phyloP scores from a whole-genome alignment of 164 flowering plant species.

The Litsea cubeba region DNA sequence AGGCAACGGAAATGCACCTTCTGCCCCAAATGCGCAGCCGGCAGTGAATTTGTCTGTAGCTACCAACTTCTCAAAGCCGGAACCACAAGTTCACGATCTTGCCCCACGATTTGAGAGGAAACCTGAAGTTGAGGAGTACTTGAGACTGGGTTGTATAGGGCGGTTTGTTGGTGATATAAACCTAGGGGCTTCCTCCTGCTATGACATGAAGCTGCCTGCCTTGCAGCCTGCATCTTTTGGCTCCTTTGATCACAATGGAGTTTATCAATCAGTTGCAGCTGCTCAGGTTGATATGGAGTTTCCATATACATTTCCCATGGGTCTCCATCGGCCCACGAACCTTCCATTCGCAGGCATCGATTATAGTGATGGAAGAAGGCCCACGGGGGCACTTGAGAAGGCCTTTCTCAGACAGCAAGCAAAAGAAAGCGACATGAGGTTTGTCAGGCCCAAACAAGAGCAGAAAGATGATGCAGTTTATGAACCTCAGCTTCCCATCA shows the following conservation, averaged over 20 bases:
- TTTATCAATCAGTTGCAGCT: slow-evolving; percentile 20
- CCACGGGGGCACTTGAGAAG: slow-evolving; percentile 18
- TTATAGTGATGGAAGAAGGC: slow-evolving; percentile 25
- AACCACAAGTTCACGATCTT: slow-evolving; percentile 40
- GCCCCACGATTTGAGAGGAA: slow-evolving; percentile 42
- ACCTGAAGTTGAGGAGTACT: slow-evolving; percentile 31
- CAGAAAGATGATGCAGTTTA: slow-evolving; percentile 42
- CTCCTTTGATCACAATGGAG: slow-evolving; percentile 29
- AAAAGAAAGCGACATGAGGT: slow-evolving; percentile 33
- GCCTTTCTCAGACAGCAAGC: slow-evolving; percentile 35
- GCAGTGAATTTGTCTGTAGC: slow-evolving; percentile 28
- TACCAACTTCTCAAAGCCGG: slow-evolving; percentile 38
- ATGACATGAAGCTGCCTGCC: slow-evolving; percentile 50
- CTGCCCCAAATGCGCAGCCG: slow-evolving; percentile 23
- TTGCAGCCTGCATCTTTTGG: slow-evolving; percentile 36
- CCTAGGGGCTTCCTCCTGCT: slow-evolving; percentile 37
- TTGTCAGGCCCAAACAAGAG: slow-evolving; percentile 60
- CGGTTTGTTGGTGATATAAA: slow-evolving; percentile 37
- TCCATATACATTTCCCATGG: slow-evolving; percentile 35
- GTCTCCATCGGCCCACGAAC: slow-evolving; percentile 28
- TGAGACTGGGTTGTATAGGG: slow-evolving; percentile 33
- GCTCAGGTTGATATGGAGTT: slow-evolving; percentile 32
- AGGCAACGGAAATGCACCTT: slow-evolving; percentile 18
- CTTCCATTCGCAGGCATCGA: slow-evolving; percentile 25
- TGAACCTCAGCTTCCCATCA: slow-evolving; percentile 26